Percentiles rank a stretch among this genome's conserved stretches.
These are phyloP conservation scores for Lablab purpureus DNA, from an alignment of 306 rosid genomes.

Conservation along the genomic window DNA sequence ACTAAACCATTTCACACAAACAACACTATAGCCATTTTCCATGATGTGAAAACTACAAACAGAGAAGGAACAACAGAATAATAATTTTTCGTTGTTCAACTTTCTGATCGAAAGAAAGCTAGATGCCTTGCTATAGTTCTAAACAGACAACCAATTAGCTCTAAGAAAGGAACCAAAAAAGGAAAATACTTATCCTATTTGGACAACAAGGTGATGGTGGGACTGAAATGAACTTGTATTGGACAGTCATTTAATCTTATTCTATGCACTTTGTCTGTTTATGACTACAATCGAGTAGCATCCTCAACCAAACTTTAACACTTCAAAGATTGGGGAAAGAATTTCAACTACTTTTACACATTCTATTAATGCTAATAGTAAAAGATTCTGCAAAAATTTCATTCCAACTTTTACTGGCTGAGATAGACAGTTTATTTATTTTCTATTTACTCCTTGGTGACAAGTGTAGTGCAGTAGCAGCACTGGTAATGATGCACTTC, in stretches of 20 bases:
- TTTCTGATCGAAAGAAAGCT: neutral
- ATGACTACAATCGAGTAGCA: too few species aligned
- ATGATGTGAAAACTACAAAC: neutral
- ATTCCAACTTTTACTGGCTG: neutral
- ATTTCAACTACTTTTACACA: too few species aligned
- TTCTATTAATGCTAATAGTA: constrained; percentile 12
- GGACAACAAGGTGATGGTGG: constrained; percentile 26
- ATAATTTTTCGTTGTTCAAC: neutral
- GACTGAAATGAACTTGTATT: neutral
- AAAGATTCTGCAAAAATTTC: constrained; percentile 20
- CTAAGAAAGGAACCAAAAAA: neutral
- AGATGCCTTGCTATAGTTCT: neutral
- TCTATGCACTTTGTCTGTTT: too few species aligned
- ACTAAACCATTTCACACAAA: neutral
- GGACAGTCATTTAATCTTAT: constrained; percentile 11
- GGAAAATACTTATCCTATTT: neutral
- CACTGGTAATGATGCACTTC: neutral
- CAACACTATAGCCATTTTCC: constrained; percentile 1
- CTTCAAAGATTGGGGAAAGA: too few species aligned
- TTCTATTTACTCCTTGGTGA: neutral
- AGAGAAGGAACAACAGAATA: neutral
- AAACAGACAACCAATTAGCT: constrained; percentile 5
- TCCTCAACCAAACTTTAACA: too few species aligned
- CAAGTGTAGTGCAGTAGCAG: constrained; percentile 14
- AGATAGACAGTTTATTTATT: neutral